phyloP scores from a whole-genome alignment of 306 rosid species.

The Sindora glabra region DNA sequence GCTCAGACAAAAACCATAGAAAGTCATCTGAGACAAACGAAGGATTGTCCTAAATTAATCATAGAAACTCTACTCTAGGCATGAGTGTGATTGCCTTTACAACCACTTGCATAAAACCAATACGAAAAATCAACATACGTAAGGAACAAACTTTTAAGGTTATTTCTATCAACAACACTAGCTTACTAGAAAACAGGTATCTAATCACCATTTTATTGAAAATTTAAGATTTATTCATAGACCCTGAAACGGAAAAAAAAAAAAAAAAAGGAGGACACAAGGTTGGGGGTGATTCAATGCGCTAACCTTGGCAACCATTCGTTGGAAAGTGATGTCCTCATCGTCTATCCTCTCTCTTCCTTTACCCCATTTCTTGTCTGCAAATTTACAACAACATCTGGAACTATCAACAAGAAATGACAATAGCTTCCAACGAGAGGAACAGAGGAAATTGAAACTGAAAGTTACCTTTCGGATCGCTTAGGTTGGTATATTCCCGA shows the following conservation, averaged over 20 bases:
- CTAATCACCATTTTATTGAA: not conserved
- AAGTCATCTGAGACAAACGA: too few species aligned
- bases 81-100: too few species aligned
- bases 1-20: too few species aligned
- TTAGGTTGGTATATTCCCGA: slow-evolving; percentile 97
- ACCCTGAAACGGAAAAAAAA: not conserved
- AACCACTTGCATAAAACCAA: too few species aligned
- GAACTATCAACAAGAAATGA: not conserved
- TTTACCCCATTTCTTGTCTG: slow-evolving; percentile 91
- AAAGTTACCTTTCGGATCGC: slow-evolving; percentile 85
- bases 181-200: not conserved
- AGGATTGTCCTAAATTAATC: too few species aligned
- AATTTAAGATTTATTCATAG: not conserved
- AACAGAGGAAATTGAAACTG: too few species aligned
- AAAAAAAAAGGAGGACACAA: not conserved
- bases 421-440: too few species aligned
- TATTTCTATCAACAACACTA: not conserved
- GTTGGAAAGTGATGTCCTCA: slow-evolving; percentile 92
- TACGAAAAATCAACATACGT: not conserved
- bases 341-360: slow-evolving; percentile 95
- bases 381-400: not conserved
- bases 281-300: slow-evolving; percentile 64
- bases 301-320: slow-evolving; percentile 99
- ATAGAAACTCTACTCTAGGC: too few species aligned
- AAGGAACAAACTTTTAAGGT: not conserved